A percentile compares a stretch with the other conserved stretches of the same genome.
Evolutionary conservation across 1,139 yeast species (phyloP).

Genomic region (Taphrina communis): DNA sequence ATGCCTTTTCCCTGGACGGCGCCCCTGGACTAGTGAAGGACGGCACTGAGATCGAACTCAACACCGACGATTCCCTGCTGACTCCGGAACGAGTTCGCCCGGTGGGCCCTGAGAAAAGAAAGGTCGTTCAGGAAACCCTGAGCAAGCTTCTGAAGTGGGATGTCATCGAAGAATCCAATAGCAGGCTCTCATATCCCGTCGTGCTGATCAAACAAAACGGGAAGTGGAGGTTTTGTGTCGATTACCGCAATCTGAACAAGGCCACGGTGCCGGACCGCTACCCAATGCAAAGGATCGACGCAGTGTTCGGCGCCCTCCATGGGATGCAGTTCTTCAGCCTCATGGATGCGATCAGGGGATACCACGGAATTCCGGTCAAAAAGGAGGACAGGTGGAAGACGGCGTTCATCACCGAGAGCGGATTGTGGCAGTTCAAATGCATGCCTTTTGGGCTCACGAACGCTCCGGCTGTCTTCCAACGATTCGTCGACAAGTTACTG

Average conservation of each 20-base stretch:
- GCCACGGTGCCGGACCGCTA: slow-evolving; percentile 47
- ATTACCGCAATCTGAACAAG: slow-evolving; percentile 48
- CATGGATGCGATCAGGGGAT: slow-evolving; percentile 47
- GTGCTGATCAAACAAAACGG: too few species aligned
- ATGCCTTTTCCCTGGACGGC: too few species aligned
- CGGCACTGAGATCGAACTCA: too few species aligned
- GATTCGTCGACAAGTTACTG: slow-evolving; percentile 45
- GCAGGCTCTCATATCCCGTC: too few species aligned
- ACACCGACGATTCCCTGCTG: too few species aligned
- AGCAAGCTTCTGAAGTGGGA: too few species aligned
- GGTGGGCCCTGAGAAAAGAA: too few species aligned
- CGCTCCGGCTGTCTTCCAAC: slow-evolving; percentile 48
- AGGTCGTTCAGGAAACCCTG: too few species aligned
- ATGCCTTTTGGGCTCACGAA: slow-evolving; percentile 48
- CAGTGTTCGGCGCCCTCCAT: slow-evolving; percentile 32
- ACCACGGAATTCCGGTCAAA: slow-evolving; percentile 48
- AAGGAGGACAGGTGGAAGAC: slow-evolving; percentile 50
- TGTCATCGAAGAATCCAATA: too few species aligned
- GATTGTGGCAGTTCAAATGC: slow-evolving; percentile 47
- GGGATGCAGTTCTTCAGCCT: slow-evolving; percentile 42
- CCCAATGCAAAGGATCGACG: slow-evolving; percentile 49
- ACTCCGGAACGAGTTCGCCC: too few species aligned
- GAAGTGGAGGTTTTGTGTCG: slow-evolving; percentile 40
- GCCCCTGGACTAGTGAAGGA: too few species aligned
- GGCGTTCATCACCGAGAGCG: slow-evolving; percentile 45